Evolutionary conservation across 2,329 filamentous ascomycete genomes (phyloP).

Genomic region (Ophiostoma pallidulum): DNA sequence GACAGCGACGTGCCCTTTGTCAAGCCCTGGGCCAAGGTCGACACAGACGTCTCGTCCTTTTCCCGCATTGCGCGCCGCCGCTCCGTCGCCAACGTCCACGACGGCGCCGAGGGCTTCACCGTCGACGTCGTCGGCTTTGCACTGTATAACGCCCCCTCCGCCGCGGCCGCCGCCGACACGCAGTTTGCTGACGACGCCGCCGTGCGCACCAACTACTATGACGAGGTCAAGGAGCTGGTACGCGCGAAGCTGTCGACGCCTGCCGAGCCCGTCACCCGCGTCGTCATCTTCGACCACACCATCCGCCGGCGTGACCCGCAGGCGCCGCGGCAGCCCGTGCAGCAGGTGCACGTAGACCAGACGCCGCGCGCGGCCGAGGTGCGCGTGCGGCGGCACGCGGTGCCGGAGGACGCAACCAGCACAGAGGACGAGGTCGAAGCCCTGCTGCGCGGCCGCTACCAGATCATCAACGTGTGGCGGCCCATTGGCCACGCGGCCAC

Average conservation of each 20-base stretch:
- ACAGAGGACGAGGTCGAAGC: constrained; percentile 45
- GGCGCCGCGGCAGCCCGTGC: constrained; percentile 53
- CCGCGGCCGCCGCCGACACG: constrained; percentile 44
- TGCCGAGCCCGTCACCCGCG: constrained; percentile 39
- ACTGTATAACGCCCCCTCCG: constrained; percentile 39
- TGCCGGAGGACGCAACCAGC: constrained; percentile 28
- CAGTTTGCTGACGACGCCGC: constrained; percentile 45
- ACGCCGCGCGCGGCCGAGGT: constrained; percentile 52
- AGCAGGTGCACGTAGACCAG: constrained; percentile 64
- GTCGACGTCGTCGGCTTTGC: constrained; percentile 52
- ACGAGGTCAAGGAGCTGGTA: constrained; percentile 50
- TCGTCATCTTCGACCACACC: constrained; percentile 65
- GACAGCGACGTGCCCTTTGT: constrained; percentile 25
- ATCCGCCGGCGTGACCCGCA: constrained; percentile 48
- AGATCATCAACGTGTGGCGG: constrained; percentile 64
- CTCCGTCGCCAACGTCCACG: constrained; percentile 46
- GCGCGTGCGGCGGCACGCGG: constrained; percentile 52
- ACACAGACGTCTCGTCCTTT: constrained; percentile 48
- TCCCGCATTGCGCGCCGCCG: constrained; percentile 34
- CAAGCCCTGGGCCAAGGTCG: constrained; percentile 58
- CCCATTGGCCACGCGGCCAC: constrained; percentile 53
- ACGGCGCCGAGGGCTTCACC: constrained; percentile 41
- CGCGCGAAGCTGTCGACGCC: constrained; percentile 35
- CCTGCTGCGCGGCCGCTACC: constrained; percentile 48
- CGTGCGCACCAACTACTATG: constrained; percentile 50